A percentile compares a stretch with the other conserved stretches of the same genome.
Evolutionary conservation across 306 rosid genomes (phyloP).

Genomic region (Dryas alaskensis): DNA sequence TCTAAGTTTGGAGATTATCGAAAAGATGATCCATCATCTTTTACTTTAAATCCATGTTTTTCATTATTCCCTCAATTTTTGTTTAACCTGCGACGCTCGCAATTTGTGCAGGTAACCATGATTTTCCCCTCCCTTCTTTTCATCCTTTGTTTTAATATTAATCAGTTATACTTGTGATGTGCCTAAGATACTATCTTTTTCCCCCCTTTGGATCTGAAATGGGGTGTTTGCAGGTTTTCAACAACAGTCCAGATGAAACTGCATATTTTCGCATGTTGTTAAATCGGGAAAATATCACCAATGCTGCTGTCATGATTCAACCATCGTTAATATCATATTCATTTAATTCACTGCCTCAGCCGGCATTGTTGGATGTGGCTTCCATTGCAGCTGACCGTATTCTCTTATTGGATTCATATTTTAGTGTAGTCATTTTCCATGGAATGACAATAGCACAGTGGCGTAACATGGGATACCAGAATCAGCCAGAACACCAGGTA

Average conservation of each 20-base stretch:
- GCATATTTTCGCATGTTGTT: constrained; percentile 92
- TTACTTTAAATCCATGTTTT: constrained; percentile 76
- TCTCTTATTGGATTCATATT: constrained; percentile 87
- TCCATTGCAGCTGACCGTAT: constrained; percentile 87
- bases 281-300: constrained; percentile 84
- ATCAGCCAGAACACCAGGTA: constrained; percentile 84
- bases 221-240: constrained; percentile 72
- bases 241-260: constrained; percentile 99
- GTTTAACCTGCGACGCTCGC: constrained; percentile 94
- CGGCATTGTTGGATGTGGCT: constrained; percentile 91
- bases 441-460: constrained; percentile 99
- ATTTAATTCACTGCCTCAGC: constrained; percentile 80
- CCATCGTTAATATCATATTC: constrained; percentile 89
- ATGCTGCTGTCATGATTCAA: constrained; percentile 97
- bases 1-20: constrained; percentile 95
- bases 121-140: constrained; percentile 16
- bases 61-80: constrained; percentile 92
- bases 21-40: constrained; percentile 93
- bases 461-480: constrained; percentile 97
- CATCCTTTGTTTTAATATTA: constrained; percentile 13
- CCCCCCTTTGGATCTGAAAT: constrained; percentile 12
- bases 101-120: constrained; percentile 82
- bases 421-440: constrained; percentile 90
- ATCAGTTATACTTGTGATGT: background rate
- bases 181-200: background rate